These are phyloP conservation scores for Taphrina flavorubra DNA, from an alignment of 1,139 yeast genomes.

Conservation along the genomic window DNA sequence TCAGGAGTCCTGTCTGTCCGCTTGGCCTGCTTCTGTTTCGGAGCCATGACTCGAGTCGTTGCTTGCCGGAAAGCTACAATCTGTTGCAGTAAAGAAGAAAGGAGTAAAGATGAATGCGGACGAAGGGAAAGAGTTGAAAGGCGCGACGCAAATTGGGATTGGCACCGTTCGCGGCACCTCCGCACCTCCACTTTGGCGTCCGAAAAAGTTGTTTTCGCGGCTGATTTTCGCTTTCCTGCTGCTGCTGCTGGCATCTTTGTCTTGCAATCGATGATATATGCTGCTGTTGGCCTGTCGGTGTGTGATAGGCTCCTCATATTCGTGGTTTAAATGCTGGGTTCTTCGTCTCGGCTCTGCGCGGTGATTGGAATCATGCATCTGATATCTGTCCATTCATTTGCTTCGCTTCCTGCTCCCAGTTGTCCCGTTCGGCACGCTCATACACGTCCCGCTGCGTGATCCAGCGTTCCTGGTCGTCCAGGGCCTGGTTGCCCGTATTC, in stretches of 20 bases:
- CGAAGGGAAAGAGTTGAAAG: neutral
- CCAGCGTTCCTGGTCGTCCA: conserved; percentile 96
- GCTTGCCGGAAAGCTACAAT: neutral
- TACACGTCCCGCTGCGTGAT: conserved; percentile 78
- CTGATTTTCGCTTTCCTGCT: too few species aligned
- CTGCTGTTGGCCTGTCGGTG: too few species aligned
- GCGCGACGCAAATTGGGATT: neutral
- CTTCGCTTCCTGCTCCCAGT: conserved; percentile 50
- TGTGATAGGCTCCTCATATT: too few species aligned
- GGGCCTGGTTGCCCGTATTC: conserved; percentile 53
- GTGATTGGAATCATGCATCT: neutral
- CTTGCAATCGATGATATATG: too few species aligned
- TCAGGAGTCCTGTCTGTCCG: neutral
- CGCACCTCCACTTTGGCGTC: neutral
- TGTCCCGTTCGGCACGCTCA: conserved; percentile 66
- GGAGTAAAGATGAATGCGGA: neutral
- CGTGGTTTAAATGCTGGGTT: too few species aligned
- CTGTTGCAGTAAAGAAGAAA: neutral
- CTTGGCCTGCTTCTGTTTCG: conserved; percentile 13
- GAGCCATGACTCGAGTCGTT: neutral
- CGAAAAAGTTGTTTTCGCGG: neutral
- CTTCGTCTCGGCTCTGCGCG: too few species aligned
- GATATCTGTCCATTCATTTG: neutral
- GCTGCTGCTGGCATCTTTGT: too few species aligned
- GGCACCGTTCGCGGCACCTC: conserved; percentile 1